A percentile compares a stretch with the other conserved stretches of the same genome.
Evolutionary conservation across 2,329 filamentous ascomycete genomes (phyloP).

Genomic region (Dactylonectria estremocensis): DNA sequence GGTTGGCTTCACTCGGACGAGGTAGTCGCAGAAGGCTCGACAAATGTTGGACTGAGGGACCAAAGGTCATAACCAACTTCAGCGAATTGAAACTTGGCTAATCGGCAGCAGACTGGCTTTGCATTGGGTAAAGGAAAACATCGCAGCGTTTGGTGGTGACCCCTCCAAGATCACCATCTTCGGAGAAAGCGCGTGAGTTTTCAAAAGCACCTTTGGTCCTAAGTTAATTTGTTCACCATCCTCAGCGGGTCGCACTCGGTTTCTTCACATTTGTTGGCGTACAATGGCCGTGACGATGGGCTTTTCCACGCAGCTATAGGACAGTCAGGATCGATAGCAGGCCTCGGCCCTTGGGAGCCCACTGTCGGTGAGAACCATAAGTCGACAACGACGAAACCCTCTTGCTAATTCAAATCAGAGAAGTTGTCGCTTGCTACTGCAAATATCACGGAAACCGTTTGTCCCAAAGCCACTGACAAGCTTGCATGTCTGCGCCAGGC

Average conservation of each 20-base stretch:
- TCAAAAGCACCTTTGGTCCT: neutral
- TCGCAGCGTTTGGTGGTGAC: slow-evolving; percentile 34
- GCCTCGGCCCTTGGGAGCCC: neutral
- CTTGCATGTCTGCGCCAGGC: neutral
- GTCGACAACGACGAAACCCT: neutral
- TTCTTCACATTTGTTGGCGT: slow-evolving; percentile 36
- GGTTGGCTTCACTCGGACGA: neutral
- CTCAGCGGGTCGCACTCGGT: slow-evolving; percentile 21
- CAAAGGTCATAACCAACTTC: neutral
- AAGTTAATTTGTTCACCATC: neutral
- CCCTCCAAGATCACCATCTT: slow-evolving; percentile 31
- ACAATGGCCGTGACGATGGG: slow-evolving; percentile 21
- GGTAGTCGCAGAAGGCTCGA: neutral
- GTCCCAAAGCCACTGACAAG: neutral
- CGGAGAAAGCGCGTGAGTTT: slow-evolving; percentile 38
- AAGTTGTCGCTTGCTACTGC: neutral
- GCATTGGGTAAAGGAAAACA: slow-evolving; percentile 35
- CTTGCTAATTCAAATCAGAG: neutral
- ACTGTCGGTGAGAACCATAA: neutral
- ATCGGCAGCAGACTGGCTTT: slow-evolving; percentile 26
- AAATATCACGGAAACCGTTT: neutral
- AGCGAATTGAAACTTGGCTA: neutral
- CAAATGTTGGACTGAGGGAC: neutral
- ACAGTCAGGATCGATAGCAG: neutral
- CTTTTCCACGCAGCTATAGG: slow-evolving; percentile 36